Evolutionary conservation across 805 yeast genomes (phyloP), one percentile per base, ranked within the genome.

Genomic region (Starmerella khaoyaiensis): DNA sequence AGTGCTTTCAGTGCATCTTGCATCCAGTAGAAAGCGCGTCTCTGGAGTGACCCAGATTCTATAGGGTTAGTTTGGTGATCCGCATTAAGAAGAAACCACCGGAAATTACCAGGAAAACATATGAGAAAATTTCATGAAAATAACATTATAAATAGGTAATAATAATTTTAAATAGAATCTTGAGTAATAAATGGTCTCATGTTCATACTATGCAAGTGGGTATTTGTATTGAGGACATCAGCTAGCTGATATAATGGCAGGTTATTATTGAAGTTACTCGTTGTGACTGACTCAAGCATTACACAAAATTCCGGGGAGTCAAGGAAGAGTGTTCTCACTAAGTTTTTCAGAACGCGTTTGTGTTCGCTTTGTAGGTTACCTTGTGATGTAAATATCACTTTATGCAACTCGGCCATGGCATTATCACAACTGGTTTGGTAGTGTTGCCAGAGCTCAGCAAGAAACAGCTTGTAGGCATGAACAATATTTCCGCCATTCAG

Each of bases 401-500:
- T 17, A 6, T 21, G 15, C 20, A 36, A 29, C 21, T 24, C 28
- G 22, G 15, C 26, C 15, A 46, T 12, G 11, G 44, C 35, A 2
- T 19, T 35, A 31, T 42, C 40, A 10, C 40, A 22, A 10, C 21
- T 10, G 9, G 3, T 14, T 31, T 46, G 50, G 28, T 32, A 37
- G 36, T 41, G 22, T 6, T 16, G 21, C 50, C 50, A 46, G 12
- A 46, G 17, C 9, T 26, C 26, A 10, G 39, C 26, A 27, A 39
- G 28, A 7, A 46, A 31, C 16, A 44, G 36, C 14, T 35, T 33
- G 33, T 38, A 38, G 15, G 33, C 33, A 12, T 28, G 36, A 12
- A 33, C 29, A 4, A 24, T 18, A 1, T 26, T 8, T 8, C 39
- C 39, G 4, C 18, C 5, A 5, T 38, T 42, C 4, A 29, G 25